A percentile compares a stretch with the other conserved stretches of the same genome.
Evolutionary conservation across 169 alveolate species (phyloP).

Genomic region (Sarcocystis neurona): DNA sequence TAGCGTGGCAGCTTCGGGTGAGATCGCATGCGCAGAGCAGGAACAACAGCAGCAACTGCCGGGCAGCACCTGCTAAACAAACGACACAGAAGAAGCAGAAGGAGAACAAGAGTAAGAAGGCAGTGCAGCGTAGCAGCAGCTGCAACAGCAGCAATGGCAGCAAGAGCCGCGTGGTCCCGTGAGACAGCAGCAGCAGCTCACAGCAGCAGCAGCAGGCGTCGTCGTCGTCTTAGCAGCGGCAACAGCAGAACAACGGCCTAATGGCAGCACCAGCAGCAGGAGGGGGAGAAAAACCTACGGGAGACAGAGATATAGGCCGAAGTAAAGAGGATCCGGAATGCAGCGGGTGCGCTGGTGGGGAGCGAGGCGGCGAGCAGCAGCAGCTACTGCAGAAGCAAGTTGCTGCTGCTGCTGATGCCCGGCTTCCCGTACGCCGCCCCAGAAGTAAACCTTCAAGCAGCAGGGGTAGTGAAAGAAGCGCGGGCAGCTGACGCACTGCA

Average conservation of each 20-base stretch:
- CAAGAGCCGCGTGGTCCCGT: not conserved
- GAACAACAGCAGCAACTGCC: too few species aligned
- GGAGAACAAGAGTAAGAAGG: too few species aligned
- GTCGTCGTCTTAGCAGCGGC: too few species aligned
- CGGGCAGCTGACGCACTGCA: slow-evolving; percentile 29
- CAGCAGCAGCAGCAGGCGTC: too few species aligned
- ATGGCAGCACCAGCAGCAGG: not conserved
- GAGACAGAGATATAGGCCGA: slow-evolving; percentile 32
- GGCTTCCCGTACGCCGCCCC: too few species aligned
- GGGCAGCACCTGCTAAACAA: too few species aligned
- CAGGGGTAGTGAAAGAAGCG: slow-evolving; percentile 41
- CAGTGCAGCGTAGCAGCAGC: too few species aligned
- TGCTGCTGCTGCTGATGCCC: too few species aligned
- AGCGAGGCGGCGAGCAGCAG: not conserved
- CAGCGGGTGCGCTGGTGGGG: not conserved
- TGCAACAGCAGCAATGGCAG: not conserved
- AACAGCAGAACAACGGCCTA: too few species aligned
- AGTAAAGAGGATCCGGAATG: slow-evolving; percentile 47
- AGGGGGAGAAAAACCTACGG: not conserved
- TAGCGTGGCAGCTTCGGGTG: too few species aligned
- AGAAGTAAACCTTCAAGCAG: slow-evolving; percentile 1
- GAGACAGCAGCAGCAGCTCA: not conserved
- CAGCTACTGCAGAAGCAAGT: not conserved
- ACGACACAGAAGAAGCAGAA: too few species aligned
- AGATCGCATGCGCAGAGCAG: too few species aligned